Evolutionary conservation across 306 rosid genomes (phyloP).

Genomic region (Ziziphus jujuba): DNA sequence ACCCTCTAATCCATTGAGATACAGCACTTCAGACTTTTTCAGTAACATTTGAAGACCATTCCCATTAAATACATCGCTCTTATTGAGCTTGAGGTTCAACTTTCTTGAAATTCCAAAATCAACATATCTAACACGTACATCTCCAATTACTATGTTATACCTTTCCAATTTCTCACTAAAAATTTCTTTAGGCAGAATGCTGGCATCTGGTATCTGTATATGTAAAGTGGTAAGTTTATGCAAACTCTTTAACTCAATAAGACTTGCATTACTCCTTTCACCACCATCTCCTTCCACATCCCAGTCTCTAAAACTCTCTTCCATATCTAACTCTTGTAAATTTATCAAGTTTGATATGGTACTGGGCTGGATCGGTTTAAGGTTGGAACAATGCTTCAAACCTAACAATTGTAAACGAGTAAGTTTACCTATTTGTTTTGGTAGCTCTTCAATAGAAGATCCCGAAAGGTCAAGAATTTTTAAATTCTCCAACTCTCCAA

Average conservation of each 20-base stretch:
- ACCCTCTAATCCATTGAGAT: slow-evolving; percentile 37
- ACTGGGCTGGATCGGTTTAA: slow-evolving; percentile 27
- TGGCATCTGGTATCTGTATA: no score
- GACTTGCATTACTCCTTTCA: slow-evolving; percentile 6
- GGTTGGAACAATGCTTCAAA: slow-evolving; percentile 33
- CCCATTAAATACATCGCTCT: no score
- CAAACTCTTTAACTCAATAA: slow-evolving; percentile 37
- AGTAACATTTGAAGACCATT: no score
- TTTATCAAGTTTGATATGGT: slow-evolving; percentile 33
- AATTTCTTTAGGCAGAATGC: no score
- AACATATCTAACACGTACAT: no score
- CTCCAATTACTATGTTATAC: no score
- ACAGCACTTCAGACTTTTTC: slow-evolving; percentile 34
- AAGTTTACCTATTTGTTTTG: slow-evolving; percentile 28
- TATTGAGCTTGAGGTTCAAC: no score
- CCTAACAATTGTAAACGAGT: slow-evolving; percentile 34
- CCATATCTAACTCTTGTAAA: no score
- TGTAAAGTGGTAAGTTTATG: no score
- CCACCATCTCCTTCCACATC: neutral
- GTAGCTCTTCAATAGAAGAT: slow-evolving; percentile 35
- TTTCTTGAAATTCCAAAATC: no score
- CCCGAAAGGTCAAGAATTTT: slow-evolving; percentile 38
- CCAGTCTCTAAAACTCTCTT: slow-evolving; percentile 32
- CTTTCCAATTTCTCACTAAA: no score
- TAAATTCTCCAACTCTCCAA: no score